phyloP scores from a whole-genome alignment of 495 filamentous ascomycete genomes.

The Neurospora africana region DNA sequence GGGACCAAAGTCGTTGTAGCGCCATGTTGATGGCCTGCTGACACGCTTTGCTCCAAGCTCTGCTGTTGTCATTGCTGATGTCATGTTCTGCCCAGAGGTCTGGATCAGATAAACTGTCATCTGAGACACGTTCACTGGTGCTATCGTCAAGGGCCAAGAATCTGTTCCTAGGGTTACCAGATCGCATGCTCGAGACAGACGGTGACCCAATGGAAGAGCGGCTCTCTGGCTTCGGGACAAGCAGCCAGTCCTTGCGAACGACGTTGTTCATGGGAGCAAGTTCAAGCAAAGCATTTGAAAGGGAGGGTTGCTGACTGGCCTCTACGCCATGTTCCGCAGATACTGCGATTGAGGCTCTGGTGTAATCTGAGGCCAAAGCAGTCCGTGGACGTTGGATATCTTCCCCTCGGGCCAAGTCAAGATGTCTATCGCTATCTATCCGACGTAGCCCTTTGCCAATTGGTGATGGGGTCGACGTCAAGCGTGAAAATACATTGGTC shows the following conservation, averaged over 20 bases:
- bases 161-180: constrained; percentile 2
- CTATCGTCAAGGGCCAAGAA: constrained; percentile 8
- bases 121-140: constrained; percentile 11
- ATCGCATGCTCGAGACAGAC: constrained; percentile 15
- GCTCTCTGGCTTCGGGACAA: background rate
- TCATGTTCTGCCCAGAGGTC: constrained; percentile 10
- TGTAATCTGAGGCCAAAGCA: background rate
- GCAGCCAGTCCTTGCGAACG: background rate
- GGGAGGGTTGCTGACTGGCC: background rate
- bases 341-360: background rate
- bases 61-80: background rate
- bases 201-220: constrained; percentile 4
- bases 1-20: constrained; percentile 12
- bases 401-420: background rate
- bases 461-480: background rate
- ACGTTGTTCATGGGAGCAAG: background rate
- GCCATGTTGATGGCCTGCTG: constrained; percentile 7
- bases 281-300: background rate
- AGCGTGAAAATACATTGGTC: background rate
- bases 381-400: background rate
- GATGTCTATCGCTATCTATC: constrained; percentile 11
- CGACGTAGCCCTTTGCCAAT: constrained; percentile 4
- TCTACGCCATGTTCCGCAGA: background rate
- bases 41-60: constrained; percentile 6
- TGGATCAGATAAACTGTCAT: constrained; percentile 19